Evolutionary conservation across 1,284 basidiomycete species (phyloP), one percentile per base, ranked within the genome.

Genomic region (Paramarasmius palmivorus): DNA sequence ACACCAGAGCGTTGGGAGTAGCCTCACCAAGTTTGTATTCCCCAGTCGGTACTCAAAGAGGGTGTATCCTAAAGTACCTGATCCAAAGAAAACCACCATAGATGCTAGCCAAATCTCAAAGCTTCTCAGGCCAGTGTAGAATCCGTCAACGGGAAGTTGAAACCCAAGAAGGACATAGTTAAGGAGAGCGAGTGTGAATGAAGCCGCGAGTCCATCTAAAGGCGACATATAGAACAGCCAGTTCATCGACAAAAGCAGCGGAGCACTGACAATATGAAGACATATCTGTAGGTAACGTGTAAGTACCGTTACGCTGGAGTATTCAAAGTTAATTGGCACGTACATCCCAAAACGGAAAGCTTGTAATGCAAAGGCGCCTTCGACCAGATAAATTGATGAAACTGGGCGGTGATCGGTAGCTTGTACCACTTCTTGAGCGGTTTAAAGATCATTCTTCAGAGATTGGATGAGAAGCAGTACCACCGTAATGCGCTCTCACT

Each of bases 361-460:
- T 93, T 93, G 75, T 92, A 92, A 70, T 92, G 88, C 9, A 88
- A 68, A 0, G 90, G 90, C 22, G 86, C 86, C 32, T 68, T 72
- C 1, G 82, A 84, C 88, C 88, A 91, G 41, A 93, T 62, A 71
- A 93, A 93, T 39, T 68, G 74, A 56, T 83, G 84, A 52, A 91
- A 83, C 60, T 90, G 86, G 48, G 76, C 73, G 20, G 82, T 85
- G 29, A 92, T 81, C 0, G 91, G 91, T 1, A 90, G 90, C 54
- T 78, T 77, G 53, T 73, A 83, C 90, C 90, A 92, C 45, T 83
- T 65, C 36, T 81, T 70, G 53, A 93, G 55, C 0, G 89, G 90
- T 63, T 90, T 84, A 77, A 92, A 90, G 14, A 77, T 62, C 35
- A 76, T 60, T 56, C 70, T 71, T 32, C 40, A 4, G 6, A n/a